These are phyloP conservation scores for Medicago arabica DNA, from an alignment of 306 rosid species.

Conservation along the genomic window DNA sequence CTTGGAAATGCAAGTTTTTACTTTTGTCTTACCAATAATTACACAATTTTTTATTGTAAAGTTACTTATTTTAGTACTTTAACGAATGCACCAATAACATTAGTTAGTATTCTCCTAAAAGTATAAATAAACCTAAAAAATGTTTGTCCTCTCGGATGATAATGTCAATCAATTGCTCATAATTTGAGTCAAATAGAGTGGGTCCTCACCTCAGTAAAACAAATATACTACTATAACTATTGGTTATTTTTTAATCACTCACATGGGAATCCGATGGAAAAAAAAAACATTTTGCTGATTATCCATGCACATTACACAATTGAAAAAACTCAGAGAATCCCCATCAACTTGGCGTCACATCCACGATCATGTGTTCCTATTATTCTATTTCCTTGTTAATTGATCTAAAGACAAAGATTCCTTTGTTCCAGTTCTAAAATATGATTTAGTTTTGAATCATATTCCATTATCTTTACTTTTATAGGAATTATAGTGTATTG, in stretches of 20 bases:
- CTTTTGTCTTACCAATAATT: too few species aligned
- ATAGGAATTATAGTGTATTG: conserved; percentile 19
- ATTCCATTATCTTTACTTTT: conserved; percentile 30
- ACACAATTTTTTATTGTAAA: too few species aligned
- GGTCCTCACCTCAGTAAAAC: conserved; percentile 37
- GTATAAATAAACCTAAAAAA: too few species aligned
- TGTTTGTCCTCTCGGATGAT: too few species aligned
- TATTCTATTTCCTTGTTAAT: conserved; percentile 36
- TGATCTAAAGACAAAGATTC: conserved; percentile 71
- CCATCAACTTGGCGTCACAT: conserved; percentile 66
- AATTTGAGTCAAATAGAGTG: conserved; percentile 36
- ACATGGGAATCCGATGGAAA: conserved; percentile 59
- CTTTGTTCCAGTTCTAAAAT: conserved; percentile 39
- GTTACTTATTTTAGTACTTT: too few species aligned
- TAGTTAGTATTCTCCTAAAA: too few species aligned
- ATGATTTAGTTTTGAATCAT: conserved; percentile 38
- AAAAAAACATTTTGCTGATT: neutral
- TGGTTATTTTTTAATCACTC: conserved; percentile 28
- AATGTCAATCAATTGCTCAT: conserved; percentile 28
- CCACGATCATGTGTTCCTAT: conserved; percentile 49
- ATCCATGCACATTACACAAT: conserved; percentile 24
- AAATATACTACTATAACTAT: neutral
- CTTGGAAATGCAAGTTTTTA: too few species aligned
- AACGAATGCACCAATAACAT: too few species aligned
- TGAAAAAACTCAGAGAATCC: conserved; percentile 43